These are phyloP conservation scores for Pittosporum tobira DNA, from an alignment of 129 eudicot genomes.

Conservation along the genomic window DNA sequence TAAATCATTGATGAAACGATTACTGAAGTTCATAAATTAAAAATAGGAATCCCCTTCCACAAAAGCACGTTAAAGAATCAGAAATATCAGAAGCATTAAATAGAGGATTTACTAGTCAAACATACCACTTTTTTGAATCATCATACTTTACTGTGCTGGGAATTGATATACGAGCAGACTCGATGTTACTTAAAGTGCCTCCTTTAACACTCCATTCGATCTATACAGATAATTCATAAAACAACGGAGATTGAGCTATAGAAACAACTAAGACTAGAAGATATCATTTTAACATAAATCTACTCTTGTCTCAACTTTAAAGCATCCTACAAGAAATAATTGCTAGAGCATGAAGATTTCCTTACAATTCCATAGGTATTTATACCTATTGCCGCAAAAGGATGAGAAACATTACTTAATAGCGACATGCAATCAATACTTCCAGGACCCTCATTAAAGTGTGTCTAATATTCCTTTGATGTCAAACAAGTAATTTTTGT, in stretches of 20 bases:
- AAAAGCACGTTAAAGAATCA: too few relatives aligned
- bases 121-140: constrained; percentile 76
- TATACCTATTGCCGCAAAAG: not conserved
- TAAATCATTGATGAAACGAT: not conserved
- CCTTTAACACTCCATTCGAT: constrained; percentile 94
- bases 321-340: not conserved
- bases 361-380: not conserved
- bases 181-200: constrained; percentile 83
- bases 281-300: not conserved
- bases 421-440: too few relatives aligned
- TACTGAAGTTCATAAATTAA: not conserved
- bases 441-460: too few relatives aligned
- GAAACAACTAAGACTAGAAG: constrained; percentile 11
- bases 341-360: not conserved
- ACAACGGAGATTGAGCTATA: constrained; percentile 5
- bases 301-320: not conserved
- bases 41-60: not conserved
- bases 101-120: constrained; percentile 1
- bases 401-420: not conserved
- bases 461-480: too few relatives aligned
- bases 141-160: constrained; percentile 78
- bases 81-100: not conserved
- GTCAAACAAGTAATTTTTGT: too few relatives aligned
- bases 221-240: constrained; percentile 27
- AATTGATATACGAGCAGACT: constrained; percentile 88